Base-by-base conservation (phyloP, 139 green algal species). In the Prasinococcaceae sp. region DNA sequence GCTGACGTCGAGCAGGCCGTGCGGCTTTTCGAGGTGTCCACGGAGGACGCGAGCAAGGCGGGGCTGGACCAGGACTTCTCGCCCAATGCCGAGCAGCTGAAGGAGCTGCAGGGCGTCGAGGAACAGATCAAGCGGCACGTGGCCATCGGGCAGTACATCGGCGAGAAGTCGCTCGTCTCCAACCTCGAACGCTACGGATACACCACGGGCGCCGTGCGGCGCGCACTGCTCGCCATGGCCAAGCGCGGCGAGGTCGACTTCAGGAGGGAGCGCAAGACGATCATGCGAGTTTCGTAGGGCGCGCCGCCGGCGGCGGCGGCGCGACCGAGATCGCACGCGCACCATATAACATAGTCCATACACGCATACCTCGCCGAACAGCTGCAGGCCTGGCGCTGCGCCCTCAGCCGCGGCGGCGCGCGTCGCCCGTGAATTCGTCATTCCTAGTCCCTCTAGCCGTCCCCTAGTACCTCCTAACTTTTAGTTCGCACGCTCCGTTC, bases 1-100 rank as follows among this genome's bases (percentile, higher is more conserved):
- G 62, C 65, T 37, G 82, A 94, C 48, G 85, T 93, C 41, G 51
- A 71, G 29, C 64, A 80, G 36, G 86, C 86, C 23, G 55, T 94
- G 28, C 67, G 82, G 47, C 67, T 95, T 22, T 95, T 95, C 77
- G 73, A 75, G 6, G 63, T 66, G 28, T 68, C 62, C 26, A 76
- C 68, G 23, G 56, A 72, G 10, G 58, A 76, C 36, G 68, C 68
- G 20, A 63, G 62, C 8, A 26, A 58, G 36, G 47, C 51, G 3
- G 68, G 68, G 30, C 23, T 76, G 33, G 45, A 46, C 26, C 73
- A 86, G n/a, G 58, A 64, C 14, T 49, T 76, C 2, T 65, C 75
- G 2, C 78, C 88, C 52, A 79, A 61, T 17, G 62, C 81, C 14
- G 80, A 90, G 53, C 79, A 88, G 64, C 57, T 16, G 46, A 46